Evolutionary conservation across 495 filamentous ascomycete genomes (phyloP), one percentile per base, ranked within the genome.

Genomic region (Tuber melanosporum): DNA sequence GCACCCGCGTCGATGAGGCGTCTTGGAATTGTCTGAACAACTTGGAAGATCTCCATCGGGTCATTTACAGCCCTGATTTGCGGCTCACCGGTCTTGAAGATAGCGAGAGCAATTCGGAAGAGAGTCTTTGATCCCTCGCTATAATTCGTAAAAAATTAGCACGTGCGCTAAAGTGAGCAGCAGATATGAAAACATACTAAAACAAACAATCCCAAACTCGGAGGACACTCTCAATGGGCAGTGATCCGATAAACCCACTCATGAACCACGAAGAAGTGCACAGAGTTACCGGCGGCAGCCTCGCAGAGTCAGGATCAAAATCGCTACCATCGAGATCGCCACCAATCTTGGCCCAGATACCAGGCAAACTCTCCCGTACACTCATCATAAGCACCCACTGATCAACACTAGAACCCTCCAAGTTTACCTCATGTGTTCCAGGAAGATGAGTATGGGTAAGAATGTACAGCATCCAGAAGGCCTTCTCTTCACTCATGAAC

Each of bases 211-310:
- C 95, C 95, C 95, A 99, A 9, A 99, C 93, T 32, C 95, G 91
- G 20, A 98, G 87, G 0, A 92, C 93, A 57, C 92, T 91, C 83
- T 99, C 95, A 79, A 96, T 92, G 26, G 95, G 95, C 43, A 99
- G 84, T 1, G 91, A 97, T 49, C 94, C 94, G 83, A 98, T 95
- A 84, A 95, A 98, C 70, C 94, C 91, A 22, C 91, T 94, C 95
- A 99, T 99, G 84, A 99, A 96, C 95, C 95, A 99, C n/a, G 94
- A 91, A 2, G 94, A 97, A 81, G 94, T 91, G 77, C 94, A 95
- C 2, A 99, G 88, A 14, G 93, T 94, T 80, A 99, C 94, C 17
- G 95, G 93, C 0, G 95, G 95, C 12, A 97, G 86, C 3, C 88
- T 87, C 77, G 85, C 86, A 47, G 88, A 86, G 36, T 85, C 88